Percentiles rank a stretch among this genome's conserved stretches.
These are phyloP conservation scores for Ustilago loliicola DNA, from an alignment of 1,284 basidiomycete species.

Conservation along the genomic window DNA sequence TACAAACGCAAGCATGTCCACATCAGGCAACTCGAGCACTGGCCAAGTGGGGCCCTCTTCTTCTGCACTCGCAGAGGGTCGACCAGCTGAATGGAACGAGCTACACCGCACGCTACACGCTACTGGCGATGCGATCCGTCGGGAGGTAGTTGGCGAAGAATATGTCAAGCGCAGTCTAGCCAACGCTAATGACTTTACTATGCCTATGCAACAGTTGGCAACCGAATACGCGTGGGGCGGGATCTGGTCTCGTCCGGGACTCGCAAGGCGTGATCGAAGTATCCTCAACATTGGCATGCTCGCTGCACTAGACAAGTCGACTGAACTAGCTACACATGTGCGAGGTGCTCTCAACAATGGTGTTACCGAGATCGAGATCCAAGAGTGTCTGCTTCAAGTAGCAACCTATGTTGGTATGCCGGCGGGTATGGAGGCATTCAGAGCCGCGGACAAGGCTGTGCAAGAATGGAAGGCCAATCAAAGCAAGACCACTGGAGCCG, in stretches of 20 bases:
- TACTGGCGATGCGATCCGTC: constrained; percentile 33
- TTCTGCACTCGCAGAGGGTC: neutral
- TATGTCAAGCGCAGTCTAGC: constrained; percentile 42
- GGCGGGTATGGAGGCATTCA: constrained; percentile 44
- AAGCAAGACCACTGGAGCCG: constrained; percentile 4
- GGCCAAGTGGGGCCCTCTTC: neutral
- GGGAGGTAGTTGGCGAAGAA: constrained; percentile 35
- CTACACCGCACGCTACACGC: constrained; percentile 22
- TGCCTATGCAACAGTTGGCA: constrained; percentile 40
- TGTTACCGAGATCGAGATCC: constrained; percentile 37
- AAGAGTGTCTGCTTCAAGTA: constrained; percentile 48
- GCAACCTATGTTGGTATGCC: constrained; percentile 50
- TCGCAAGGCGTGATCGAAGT: constrained; percentile 42
- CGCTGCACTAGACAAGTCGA: constrained; percentile 33
- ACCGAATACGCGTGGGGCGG: constrained; percentile 48
- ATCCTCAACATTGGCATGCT: constrained; percentile 53
- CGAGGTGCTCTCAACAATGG: constrained; percentile 55
- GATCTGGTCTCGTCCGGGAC: constrained; percentile 39
- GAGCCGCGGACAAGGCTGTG: constrained; percentile 47
- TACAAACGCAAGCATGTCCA: neutral
- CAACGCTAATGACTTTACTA: constrained; percentile 27
- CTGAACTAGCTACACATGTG: constrained; percentile 42
- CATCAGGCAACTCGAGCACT: neutral
- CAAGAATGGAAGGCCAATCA: constrained; percentile 45
- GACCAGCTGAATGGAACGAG: constrained; percentile 25